Base-by-base conservation (phyloP, 371 early-diverging fungal genomes). In the Cokeromyces recurvatus region DNA sequence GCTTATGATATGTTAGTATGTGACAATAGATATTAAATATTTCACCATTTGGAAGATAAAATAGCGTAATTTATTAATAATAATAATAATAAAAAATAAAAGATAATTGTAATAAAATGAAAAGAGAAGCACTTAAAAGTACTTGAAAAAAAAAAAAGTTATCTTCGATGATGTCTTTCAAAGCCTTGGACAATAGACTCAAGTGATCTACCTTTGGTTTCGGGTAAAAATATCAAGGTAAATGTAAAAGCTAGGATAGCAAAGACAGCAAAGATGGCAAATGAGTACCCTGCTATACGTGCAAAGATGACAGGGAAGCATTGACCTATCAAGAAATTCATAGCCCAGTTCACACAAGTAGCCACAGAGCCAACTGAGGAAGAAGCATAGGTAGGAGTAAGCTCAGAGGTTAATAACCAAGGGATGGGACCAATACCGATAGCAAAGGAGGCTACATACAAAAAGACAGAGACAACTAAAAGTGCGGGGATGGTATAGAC, bases 341-440 rank as follows among this genome's bases (percentile, higher is more conserved):
- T 57, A 42, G 53, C 46, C 85, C 85, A 85, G 53, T 87, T 85
- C 8, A 77, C 56, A 2, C 65, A 68, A 0, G 79, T 75, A 4
- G 80, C 78, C 1, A 78, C 43, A 15, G 58, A 55, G 29, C 51
- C 61, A 17, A 63, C 53, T 10, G 76, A 66, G 3, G 81, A 74
- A 6, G 77, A 77, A 4, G 81, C 57, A 19, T 78, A 75, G 0
- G 77, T 77, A 21, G 85, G 82, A 32, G 82, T 64, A 45, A 88
- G 55, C 46, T 87, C 87, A 2, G 82, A 74, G 3, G 78, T 75
- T 16, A 86, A 53, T 40, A 86, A 51, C 85, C 89, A 90, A 10
- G 89, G 85, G 39, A 89, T 85, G 0, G 84, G 82, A 14, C 90
- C 87, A 12, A 92, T 57, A 1, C 90, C 96, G 20, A 92, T 59